phyloP scores from a whole-genome alignment of 2,329 filamentous ascomycete genomes.

The Sclerotinia sclerotiorum region DNA sequence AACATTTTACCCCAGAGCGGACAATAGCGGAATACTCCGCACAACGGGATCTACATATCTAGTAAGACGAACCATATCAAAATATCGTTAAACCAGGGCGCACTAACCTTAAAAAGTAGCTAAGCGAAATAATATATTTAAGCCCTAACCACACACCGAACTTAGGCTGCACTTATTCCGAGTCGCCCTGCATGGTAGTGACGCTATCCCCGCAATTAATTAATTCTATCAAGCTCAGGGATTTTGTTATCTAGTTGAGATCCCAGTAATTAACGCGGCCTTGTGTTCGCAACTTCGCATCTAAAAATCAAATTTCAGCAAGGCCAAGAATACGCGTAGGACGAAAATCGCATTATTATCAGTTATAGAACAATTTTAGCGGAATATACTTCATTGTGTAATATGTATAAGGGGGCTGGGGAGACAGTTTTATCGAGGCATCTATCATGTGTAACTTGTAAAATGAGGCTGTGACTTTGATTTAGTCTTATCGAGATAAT shows the following conservation, averaged over 20 bases:
- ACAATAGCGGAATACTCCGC: no score
- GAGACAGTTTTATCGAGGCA: no score
- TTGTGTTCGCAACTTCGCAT: not conserved
- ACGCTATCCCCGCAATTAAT: not conserved
- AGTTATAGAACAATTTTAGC: no score
- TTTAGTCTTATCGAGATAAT: no score
- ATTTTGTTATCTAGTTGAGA: not conserved
- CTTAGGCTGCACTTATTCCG: not conserved
- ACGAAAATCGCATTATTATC: not conserved
- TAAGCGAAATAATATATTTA: not conserved
- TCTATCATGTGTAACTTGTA: no score
- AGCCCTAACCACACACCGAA: not conserved
- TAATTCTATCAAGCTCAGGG: not conserved
- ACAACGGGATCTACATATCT: not conserved
- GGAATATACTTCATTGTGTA: no score
- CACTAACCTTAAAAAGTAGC: not conserved
- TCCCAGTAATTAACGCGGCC: not conserved
- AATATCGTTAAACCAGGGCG: not conserved
- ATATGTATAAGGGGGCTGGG: no score
- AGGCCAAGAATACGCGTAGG: not conserved
- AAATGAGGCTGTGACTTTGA: no score
- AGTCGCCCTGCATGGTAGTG: not conserved
- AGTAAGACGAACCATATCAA: not conserved
- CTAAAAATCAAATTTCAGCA: not conserved
- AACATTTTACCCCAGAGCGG: no score